Percentiles rank a stretch among this genome's conserved stretches.
These are phyloP conservation scores for Leavenworthia alabamica DNA, from an alignment of 345 rosid species.

Conservation along the genomic window DNA sequence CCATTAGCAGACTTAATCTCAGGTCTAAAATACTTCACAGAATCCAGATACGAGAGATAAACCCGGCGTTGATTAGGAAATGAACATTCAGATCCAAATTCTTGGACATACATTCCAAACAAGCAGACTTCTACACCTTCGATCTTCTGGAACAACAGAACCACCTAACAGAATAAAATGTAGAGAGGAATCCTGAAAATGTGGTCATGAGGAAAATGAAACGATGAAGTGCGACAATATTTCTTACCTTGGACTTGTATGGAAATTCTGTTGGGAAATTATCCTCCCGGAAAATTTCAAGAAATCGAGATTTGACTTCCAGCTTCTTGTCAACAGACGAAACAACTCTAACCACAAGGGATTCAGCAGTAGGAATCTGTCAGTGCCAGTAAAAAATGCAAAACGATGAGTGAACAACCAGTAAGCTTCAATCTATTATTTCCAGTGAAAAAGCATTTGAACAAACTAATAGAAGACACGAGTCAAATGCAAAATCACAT, in stretches of 20 bases:
- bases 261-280: conserved; percentile 88
- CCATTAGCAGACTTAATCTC: conserved; percentile 82
- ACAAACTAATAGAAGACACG: background rate
- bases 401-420: conserved; percentile 1
- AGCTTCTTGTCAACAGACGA: conserved; percentile 97
- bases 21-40: conserved; percentile 97
- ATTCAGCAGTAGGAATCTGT: conserved; percentile 91
- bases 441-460: background rate
- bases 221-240: background rate
- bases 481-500: background rate
- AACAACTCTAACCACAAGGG: conserved; percentile 95
- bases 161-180: conserved; percentile 44
- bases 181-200: background rate
- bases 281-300: conserved; percentile 86
- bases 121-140: conserved; percentile 99
- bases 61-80: conserved; percentile 98
- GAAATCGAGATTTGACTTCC: conserved; percentile 94
- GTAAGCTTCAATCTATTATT: conserved; percentile 15
- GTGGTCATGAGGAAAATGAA: conserved; percentile 3
- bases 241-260: conserved; percentile 83
- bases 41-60: conserved; percentile 93
- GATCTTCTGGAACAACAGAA: conserved; percentile 93
- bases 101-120: conserved; percentile 99
- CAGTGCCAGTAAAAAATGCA: conserved; percentile 3
- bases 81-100: conserved; percentile 90